These are phyloP conservation scores for Botryobasidium botryosum DNA, from an alignment of 768 basidiomycete species.

Conservation along the genomic window DNA sequence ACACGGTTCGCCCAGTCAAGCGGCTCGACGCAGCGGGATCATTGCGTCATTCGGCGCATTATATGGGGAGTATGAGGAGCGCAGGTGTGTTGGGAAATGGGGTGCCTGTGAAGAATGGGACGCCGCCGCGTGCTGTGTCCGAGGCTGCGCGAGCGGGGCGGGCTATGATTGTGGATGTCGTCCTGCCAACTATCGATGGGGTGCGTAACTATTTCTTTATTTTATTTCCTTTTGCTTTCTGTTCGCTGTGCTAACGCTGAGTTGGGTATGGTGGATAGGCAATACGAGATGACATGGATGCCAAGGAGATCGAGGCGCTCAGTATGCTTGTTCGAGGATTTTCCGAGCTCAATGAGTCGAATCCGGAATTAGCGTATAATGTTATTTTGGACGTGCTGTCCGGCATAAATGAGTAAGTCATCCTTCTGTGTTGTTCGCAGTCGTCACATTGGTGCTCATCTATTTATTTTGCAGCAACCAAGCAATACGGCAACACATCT, in stretches of 20 bases:
- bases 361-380: conserved; percentile 73
- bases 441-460: neutral
- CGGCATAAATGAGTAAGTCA: conserved; percentile 76
- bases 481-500: conserved; percentile 65
- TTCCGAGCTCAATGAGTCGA: conserved; percentile 62
- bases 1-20: conserved; percentile 87
- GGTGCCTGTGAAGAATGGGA: neutral
- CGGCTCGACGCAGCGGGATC: conserved; percentile 72
- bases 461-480: conserved; percentile 36
- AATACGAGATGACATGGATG: conserved; percentile 49
- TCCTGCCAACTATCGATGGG: conserved; percentile 60
- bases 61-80: conserved; percentile 38
- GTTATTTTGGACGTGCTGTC: conserved; percentile 77
- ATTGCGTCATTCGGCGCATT: conserved; percentile 60
- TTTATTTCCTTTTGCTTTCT: too few relatives aligned
- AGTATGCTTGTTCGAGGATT: conserved; percentile 86
- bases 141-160: conserved; percentile 17
- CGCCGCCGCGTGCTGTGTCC: conserved; percentile 4
- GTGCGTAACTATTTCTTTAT: conserved; percentile 34
- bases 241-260: too few relatives aligned
- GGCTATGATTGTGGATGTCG: conserved; percentile 62
- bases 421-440: neutral
- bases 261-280: too few relatives aligned
- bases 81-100: too few relatives aligned
- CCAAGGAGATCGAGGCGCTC: conserved; percentile 72